These are phyloP conservation scores for Pestalotiopsis sp. DNA, from an alignment of 2,329 filamentous ascomycete genomes.

Conservation along the genomic window DNA sequence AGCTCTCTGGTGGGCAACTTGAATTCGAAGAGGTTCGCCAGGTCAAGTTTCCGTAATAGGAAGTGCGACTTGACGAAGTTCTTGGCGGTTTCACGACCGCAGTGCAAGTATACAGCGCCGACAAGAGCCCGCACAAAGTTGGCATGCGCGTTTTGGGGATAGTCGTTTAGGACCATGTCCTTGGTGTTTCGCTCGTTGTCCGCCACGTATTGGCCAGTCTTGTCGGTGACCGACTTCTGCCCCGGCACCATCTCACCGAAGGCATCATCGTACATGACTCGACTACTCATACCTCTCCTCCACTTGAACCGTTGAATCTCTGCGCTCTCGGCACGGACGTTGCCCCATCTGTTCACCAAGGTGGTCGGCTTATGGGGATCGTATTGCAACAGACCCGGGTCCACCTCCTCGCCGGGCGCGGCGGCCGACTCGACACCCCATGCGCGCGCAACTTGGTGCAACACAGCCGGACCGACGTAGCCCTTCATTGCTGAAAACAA, in stretches of 20 bases:
- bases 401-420: constrained; percentile 86
- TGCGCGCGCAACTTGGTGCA: constrained; percentile 74
- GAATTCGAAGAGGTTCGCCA: constrained; percentile 82
- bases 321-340: constrained; percentile 52
- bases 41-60: constrained; percentile 75
- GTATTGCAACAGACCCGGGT: constrained; percentile 89
- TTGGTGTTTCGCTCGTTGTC: constrained; percentile 25
- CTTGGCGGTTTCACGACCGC: constrained; percentile 77
- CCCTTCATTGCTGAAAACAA: constrained; percentile 84
- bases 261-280: constrained; percentile 80
- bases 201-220: constrained; percentile 20
- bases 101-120: constrained; percentile 84
- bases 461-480: constrained; percentile 75
- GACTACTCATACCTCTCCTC: constrained; percentile 73
- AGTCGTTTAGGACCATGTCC: constrained; percentile 24
- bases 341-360: constrained; percentile 52
- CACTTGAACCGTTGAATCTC: constrained; percentile 52
- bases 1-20: constrained; percentile 82
- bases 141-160: constrained; percentile 56
- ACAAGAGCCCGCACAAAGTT: constrained; percentile 82
- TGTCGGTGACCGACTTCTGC: constrained; percentile 18
- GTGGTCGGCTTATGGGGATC: constrained; percentile 49
- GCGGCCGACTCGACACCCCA: constrained; percentile 94
- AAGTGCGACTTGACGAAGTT: constrained; percentile 84
- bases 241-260: constrained; percentile 69